These are phyloP conservation scores for Straminergon stramineum DNA, from an alignment of 225 moss, liverwort and hornwort species.

Conservation along the genomic window DNA sequence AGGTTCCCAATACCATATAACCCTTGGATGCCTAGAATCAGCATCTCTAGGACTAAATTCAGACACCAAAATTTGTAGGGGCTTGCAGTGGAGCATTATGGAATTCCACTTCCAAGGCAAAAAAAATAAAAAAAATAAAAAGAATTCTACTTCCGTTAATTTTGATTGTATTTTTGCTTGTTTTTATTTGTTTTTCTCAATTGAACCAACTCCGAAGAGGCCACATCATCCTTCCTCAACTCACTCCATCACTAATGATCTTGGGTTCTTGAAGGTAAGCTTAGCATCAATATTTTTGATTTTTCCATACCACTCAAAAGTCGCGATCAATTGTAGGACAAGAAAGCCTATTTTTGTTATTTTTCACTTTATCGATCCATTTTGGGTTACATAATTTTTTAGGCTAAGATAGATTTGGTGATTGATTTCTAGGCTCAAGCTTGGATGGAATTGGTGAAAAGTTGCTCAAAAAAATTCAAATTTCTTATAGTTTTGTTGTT, in stretches of 20 bases:
- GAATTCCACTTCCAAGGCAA: not conserved
- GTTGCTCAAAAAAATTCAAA: not conserved
- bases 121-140: no score
- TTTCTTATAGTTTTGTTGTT: not conserved
- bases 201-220: not conserved
- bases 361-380: not conserved
- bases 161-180: not conserved
- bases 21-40: not conserved
- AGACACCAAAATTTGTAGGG: not conserved
- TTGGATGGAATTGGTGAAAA: not conserved
- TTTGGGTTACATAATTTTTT: not conserved
- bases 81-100: not conserved
- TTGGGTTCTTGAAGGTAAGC: not conserved
- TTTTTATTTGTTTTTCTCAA: not conserved
- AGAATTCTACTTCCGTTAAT: not conserved
- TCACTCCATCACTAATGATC: not conserved
- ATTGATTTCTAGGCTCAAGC: not conserved
- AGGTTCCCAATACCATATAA: not conserved
- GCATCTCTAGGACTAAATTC: not conserved
- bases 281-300: not conserved
- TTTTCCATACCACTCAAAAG: not conserved
- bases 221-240: not conserved
- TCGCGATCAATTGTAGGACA: no score
- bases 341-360: not conserved
- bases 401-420: not conserved